Evolutionary conservation across 129 eudicot species (phyloP), one percentile per base, ranked within the genome.

Genomic region (Flaveria trinervia): DNA sequence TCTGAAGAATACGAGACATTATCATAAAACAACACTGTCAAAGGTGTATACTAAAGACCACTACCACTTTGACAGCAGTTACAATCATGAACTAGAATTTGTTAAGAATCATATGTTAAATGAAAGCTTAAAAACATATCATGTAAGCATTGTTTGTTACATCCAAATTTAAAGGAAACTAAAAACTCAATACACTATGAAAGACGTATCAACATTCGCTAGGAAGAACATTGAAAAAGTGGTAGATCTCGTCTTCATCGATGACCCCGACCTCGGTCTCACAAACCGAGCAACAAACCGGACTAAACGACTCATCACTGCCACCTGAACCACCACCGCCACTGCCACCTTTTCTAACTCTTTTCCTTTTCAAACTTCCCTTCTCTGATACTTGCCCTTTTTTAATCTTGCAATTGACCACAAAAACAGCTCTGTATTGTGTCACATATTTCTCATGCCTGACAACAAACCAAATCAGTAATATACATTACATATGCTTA

Each of bases 401-500:
- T 66, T 76, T 90, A 68, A 84, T 84, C 82, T 83, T 89, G 79
- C 98, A 94, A 71, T 94, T 94, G 49, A 79, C 81, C 50, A 94
- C 98, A 84, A 93, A 93, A 10, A 94, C 78, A 16, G 98, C 98
- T 68, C 98, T 78, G 85, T 91, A 94, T 77, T 89, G 98, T 16
- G 98, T 94, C 82, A 94, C 85, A 57, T 89, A 88, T 80, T 84
- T 89, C 70, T 94, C 98, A 81, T 94, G 98, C 85, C 98, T 93
- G 83, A 68, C 23, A 80, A 73, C 88, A 85, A 57, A 41, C 56
- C 71, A 41, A 9, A 0, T 68, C 46, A 77, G 28, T 51, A 50
- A 17, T n/a, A 16, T 48, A 46, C 54, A 61, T 28, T 46, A 9
- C 64, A 59, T 13, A 46, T 36, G 3, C 16, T 13, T 7, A 45